Percentiles rank a stretch among this genome's conserved stretches.
Conservation (phyloP, 495 filamentous ascomycete genomes). For the Xylaria sp. region DNA sequence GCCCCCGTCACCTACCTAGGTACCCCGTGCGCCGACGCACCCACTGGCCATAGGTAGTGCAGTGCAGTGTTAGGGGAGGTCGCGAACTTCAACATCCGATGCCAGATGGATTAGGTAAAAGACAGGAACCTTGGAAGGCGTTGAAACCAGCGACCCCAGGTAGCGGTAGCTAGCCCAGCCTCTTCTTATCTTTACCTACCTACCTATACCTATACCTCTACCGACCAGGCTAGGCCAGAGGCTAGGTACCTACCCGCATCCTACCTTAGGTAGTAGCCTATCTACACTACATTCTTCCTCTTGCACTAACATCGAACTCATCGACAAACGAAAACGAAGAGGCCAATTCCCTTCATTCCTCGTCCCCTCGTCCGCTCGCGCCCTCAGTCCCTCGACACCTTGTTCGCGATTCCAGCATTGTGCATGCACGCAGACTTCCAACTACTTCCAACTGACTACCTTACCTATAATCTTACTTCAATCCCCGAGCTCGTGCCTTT, state of each 20-base stretch:
- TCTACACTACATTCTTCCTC: neutral
- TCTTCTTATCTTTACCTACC: neutral
- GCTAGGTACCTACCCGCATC: neutral
- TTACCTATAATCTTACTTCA: neutral
- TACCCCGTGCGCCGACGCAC: constrained; percentile 9
- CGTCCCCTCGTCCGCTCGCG: neutral
- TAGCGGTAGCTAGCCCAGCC: neutral
- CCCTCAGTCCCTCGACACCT: neutral
- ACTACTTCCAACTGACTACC: too few species aligned
- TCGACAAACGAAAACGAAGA: constrained; percentile 10
- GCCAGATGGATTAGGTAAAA: neutral
- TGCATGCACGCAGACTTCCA: neutral
- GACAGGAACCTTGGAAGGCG: too few species aligned
- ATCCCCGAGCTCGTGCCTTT: neutral
- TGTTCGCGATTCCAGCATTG: neutral
- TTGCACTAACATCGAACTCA: too few species aligned
- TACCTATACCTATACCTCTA: too few species aligned
- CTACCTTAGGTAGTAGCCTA: neutral
- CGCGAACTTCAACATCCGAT: constrained; percentile 5
- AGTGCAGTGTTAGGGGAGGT: neutral
- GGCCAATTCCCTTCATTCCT: constrained; percentile 12
- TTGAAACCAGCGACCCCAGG: constrained; percentile 8
- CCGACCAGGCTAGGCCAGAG: neutral
- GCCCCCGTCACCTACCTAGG: too few species aligned
- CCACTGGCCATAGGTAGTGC: neutral